These are phyloP conservation scores for Allium sativum DNA, from an alignment of 106 monocot genomes.

Conservation along the genomic window DNA sequence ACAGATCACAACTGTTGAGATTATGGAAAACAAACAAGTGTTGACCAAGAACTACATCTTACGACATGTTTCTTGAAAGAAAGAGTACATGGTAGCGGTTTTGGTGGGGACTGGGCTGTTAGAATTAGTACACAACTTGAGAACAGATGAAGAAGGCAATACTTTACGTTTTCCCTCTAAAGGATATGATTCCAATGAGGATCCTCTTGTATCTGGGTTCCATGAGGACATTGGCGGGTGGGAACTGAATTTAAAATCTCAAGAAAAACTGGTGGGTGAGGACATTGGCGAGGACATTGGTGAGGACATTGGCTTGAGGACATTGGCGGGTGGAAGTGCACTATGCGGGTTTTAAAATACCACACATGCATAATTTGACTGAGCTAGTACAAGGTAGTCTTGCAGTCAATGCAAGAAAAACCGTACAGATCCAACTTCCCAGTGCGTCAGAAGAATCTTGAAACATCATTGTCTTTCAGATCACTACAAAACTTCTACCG, in stretches of 20 bases:
- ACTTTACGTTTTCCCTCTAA: slow-evolving; percentile 27
- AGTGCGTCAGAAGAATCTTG: slow-evolving; percentile 57
- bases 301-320: too few relatives aligned
- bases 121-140: slow-evolving; percentile 43
- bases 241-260: slow-evolving; percentile 70
- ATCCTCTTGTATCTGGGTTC: slow-evolving; percentile 62
- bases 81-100: slow-evolving; percentile 68
- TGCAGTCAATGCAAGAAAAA: slow-evolving; percentile 59
- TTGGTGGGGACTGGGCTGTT: slow-evolving; percentile 94
- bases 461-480: slow-evolving; percentile 82
- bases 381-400: slow-evolving; percentile 69
- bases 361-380: slow-evolving; percentile 81
- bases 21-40: slow-evolving; percentile 72
- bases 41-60: slow-evolving; percentile 55
- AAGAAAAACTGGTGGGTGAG: too few relatives aligned
- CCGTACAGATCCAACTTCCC: slow-evolving; percentile 54
- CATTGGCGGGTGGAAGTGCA: too few relatives aligned
- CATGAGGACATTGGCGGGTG: slow-evolving; percentile 71
- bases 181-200: slow-evolving; percentile 17
- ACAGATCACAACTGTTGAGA: slow-evolving; percentile 82
- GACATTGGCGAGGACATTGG: too few relatives aligned
- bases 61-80: slow-evolving; percentile 79
- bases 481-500: slow-evolving; percentile 41
- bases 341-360: slow-evolving; percentile 67
- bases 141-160: slow-evolving; percentile 70